These are phyloP conservation scores for Nakaseomyces nivariensis DNA, from an alignment of 1,139 yeast species.

Conservation along the genomic window DNA sequence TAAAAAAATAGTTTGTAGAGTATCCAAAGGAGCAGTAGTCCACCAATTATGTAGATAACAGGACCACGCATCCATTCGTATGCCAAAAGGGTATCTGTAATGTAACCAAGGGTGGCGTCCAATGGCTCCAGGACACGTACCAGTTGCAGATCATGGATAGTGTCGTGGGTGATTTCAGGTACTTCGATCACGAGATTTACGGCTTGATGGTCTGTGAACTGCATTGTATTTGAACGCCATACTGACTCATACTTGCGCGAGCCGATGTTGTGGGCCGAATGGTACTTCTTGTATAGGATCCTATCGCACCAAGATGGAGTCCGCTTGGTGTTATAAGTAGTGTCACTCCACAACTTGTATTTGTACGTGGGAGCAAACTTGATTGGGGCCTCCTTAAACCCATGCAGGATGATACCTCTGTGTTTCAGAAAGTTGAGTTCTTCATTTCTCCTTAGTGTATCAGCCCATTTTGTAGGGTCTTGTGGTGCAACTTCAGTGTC, in stretches of 20 bases:
- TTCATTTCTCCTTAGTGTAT: conserved; percentile 35
- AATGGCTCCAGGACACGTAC: conserved; percentile 2
- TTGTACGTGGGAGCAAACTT: conserved; percentile 72
- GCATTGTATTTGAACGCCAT: conserved; percentile 13
- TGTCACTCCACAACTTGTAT: conserved; percentile 34
- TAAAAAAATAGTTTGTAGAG: not conserved
- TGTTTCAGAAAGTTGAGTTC: conserved; percentile 45
- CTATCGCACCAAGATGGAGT: conserved; percentile 89
- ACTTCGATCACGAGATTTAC: conserved; percentile 23
- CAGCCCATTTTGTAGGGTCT: conserved; percentile 11
- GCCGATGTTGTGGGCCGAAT: conserved; percentile 7
- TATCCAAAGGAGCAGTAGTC: not conserved
- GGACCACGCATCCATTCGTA: conserved; percentile 3
- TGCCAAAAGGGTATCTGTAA: not conserved
- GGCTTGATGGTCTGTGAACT: conserved; percentile 32
- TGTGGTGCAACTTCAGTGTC: conserved; percentile 4
- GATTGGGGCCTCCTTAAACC: conserved; percentile 55
- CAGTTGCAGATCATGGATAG: conserved; percentile 1
- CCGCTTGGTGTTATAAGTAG: conserved; percentile 43
- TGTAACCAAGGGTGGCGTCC: not conserved
- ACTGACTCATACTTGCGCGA: conserved; percentile 20
- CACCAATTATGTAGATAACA: not conserved
- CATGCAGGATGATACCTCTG: conserved; percentile 42
- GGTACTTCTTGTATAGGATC: conserved; percentile 48
- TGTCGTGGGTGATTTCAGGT: conserved; percentile 8